Conservation (phyloP, 208 protist genomes). For the Trichomonas gallinae region DNA sequence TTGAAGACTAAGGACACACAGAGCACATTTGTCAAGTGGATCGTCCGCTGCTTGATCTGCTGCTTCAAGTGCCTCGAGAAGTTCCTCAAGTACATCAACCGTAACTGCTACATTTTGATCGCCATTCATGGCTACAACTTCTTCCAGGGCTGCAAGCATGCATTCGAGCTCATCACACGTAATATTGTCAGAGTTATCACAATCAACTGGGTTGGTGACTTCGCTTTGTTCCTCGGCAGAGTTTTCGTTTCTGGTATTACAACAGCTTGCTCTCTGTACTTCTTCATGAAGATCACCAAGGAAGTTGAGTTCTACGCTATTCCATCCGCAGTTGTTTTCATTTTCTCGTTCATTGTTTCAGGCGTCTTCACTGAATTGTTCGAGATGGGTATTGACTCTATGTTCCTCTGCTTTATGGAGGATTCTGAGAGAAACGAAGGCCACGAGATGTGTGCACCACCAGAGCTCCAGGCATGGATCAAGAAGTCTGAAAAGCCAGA, state of each 20-base stretch:
- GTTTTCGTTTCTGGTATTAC: background rate
- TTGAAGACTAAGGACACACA: background rate
- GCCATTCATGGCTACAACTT: background rate
- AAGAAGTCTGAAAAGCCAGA: background rate
- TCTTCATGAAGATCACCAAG: background rate
- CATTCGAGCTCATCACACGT: background rate
- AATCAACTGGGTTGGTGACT: slow-evolving; percentile 13
- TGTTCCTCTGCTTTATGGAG: background rate
- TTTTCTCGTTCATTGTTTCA: background rate
- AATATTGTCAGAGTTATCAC: background rate
- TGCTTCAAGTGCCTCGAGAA: background rate
- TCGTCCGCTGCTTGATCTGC: background rate
- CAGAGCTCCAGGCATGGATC: background rate
- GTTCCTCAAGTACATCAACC: background rate
- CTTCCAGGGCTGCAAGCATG: background rate
- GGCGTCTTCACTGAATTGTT: background rate
- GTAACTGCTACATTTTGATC: background rate
- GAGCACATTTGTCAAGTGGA: background rate
- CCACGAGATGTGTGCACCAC: background rate
- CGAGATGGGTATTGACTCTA: slow-evolving; percentile 1
- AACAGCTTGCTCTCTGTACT: background rate
- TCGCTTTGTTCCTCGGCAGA: background rate
- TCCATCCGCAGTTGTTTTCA: background rate
- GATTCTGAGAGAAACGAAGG: background rate
- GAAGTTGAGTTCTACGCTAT: background rate